phyloP scores from a whole-genome alignment of 306 rosid species.

The Echinosophora koreensis region DNA sequence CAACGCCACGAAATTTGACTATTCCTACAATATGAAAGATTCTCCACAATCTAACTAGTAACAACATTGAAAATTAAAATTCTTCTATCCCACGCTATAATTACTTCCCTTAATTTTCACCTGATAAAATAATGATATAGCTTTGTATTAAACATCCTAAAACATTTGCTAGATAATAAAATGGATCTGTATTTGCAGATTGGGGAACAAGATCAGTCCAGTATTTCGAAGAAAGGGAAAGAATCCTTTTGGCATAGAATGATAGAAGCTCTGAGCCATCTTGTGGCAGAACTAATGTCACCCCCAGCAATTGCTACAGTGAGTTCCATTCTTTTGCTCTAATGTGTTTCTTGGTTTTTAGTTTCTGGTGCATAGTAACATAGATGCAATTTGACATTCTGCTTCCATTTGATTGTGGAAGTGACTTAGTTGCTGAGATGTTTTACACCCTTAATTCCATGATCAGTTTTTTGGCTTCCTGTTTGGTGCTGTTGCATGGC shows the following conservation, averaged over 20 bases:
- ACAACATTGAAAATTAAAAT: slow-evolving; percentile 5
- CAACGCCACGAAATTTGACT: neutral
- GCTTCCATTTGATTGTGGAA: slow-evolving; percentile 3
- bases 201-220: slow-evolving; percentile 45
- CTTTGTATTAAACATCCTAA: neutral
- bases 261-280: slow-evolving; percentile 38
- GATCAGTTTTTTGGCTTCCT: slow-evolving; percentile 77
- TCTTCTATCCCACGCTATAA: neutral
- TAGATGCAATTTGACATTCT: slow-evolving; percentile 30
- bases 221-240: slow-evolving; percentile 19
- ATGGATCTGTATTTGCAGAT: slow-evolving; percentile 50
- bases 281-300: slow-evolving; percentile 69
- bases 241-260: slow-evolving; percentile 53
- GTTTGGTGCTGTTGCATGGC: slow-evolving; percentile 73
- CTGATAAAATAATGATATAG: neutral
- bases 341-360: neutral
- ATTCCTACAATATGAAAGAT: slow-evolving; percentile 25
- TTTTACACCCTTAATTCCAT: slow-evolving; percentile 9
- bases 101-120: neutral
- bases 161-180: slow-evolving; percentile 27
- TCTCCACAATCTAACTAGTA: neutral
- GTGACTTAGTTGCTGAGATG: neutral
- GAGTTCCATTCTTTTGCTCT: slow-evolving; percentile 48
- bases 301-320: slow-evolving; percentile 90
- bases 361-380: slow-evolving; percentile 1